Percentiles rank a stretch among this genome's conserved stretches.
These are phyloP conservation scores for Trichosporon sp. DNA, from an alignment of 1,284 basidiomycete species.

Conservation along the genomic window DNA sequence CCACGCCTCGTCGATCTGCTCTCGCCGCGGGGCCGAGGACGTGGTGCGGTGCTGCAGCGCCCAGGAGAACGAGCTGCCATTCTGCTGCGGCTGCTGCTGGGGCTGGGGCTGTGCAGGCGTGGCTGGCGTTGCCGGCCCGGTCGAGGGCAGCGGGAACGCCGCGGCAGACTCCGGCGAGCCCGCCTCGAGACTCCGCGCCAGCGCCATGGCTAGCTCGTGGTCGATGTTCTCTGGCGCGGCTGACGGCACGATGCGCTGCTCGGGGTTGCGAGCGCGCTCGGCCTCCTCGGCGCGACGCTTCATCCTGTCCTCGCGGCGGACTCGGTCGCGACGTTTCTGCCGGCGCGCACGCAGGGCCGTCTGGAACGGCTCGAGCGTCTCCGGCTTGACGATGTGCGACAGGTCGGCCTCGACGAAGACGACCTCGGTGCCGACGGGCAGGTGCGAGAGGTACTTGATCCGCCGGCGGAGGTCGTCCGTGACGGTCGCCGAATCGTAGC, in stretches of 20 bases:
- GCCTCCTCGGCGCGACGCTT: slow-evolving; percentile 69
- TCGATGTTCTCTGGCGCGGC: slow-evolving; percentile 4
- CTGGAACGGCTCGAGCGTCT: slow-evolving; percentile 72
- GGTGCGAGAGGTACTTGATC: slow-evolving; percentile 90
- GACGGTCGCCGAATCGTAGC: slow-evolving; percentile 59
- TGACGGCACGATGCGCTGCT: slow-evolving; percentile 11
- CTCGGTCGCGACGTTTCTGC: slow-evolving; percentile 68
- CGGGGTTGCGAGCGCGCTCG: slow-evolving; percentile 43
- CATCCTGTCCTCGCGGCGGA: slow-evolving; percentile 73
- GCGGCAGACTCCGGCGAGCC: slow-evolving; percentile 3
- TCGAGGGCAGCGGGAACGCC: slow-evolving; percentile 7
- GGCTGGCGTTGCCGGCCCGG: not conserved
- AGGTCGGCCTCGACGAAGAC: slow-evolving; percentile 90
- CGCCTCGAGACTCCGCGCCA: slow-evolving; percentile 4
- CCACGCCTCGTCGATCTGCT: slow-evolving; percentile 13
- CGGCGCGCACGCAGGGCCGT: slow-evolving; percentile 68
- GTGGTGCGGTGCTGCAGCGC: slow-evolving; percentile 10
- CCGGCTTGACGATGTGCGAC: slow-evolving; percentile 62
- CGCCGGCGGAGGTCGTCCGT: slow-evolving; percentile 88
- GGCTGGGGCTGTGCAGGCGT: not conserved
- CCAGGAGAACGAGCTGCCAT: slow-evolving; percentile 13
- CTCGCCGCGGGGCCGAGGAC: slow-evolving; percentile 1
- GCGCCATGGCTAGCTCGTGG: slow-evolving; percentile 10
- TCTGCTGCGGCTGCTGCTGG: not conserved
- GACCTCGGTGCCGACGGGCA: slow-evolving; percentile 87